Conservation (phyloP, 2,329 filamentous ascomycete genomes). For the Penicillium brasilianum region DNA sequence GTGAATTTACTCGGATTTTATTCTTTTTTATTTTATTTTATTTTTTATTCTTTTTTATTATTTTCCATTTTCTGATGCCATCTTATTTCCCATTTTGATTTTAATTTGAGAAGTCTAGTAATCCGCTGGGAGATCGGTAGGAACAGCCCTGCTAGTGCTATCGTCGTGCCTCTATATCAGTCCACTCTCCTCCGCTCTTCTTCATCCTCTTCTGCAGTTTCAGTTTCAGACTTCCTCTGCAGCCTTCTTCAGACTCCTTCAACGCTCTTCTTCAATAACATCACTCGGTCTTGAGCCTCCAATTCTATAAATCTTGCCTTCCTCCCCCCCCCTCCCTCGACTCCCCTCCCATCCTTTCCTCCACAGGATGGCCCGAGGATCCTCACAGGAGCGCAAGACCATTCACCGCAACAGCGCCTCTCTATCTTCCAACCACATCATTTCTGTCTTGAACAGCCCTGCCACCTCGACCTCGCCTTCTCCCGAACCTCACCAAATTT, state of each 20-base stretch:
- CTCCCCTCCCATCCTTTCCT: neutral
- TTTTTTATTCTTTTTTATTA: neutral
- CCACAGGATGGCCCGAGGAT: conserved; percentile 31
- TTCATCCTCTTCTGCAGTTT: conserved; percentile 22
- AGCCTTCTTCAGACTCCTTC: conserved; percentile 11
- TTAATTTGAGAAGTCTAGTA: conserved; percentile 30
- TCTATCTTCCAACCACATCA: conserved; percentile 28
- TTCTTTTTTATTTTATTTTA: conserved; percentile 10
- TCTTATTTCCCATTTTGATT: conserved; percentile 4
- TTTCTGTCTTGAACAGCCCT: conserved; percentile 31
- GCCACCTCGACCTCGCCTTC: conserved; percentile 26
- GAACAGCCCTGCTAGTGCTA: conserved; percentile 23
- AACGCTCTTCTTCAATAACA: conserved; percentile 17
- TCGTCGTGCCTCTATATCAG: conserved; percentile 32
- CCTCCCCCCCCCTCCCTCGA: neutral
- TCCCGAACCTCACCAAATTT: conserved; percentile 19
- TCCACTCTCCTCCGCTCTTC: conserved; percentile 31
- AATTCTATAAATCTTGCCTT: conserved; percentile 25
- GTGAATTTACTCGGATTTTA: conserved; percentile 13
- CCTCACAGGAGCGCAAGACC: conserved; percentile 29
- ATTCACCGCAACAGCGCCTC: conserved; percentile 24
- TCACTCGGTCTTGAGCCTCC: conserved; percentile 4
- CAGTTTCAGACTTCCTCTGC: conserved; percentile 20
- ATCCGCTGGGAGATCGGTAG: conserved; percentile 31
- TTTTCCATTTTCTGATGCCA: conserved; percentile 5